Base-by-base conservation (phyloP, 768 basidiomycete genomes). In the Clathrus columnatus region DNA sequence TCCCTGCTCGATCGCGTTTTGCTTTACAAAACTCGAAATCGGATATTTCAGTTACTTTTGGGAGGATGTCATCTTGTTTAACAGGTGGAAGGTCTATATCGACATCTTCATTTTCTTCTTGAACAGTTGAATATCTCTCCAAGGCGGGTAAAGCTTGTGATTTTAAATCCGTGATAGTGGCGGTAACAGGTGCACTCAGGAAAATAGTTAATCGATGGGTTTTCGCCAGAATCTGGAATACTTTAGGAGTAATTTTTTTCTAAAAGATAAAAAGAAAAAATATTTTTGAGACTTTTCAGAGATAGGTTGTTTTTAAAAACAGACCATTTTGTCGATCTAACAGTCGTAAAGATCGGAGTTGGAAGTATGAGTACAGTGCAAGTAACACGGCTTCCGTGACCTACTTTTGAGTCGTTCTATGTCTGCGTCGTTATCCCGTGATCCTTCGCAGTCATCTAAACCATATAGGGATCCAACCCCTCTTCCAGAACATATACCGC, bases 191-290 rank as follows among this genome's bases (percentile, higher is more conserved):
- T 8, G 76, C 73, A 6, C 81, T 79, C 59, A 84, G 69, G 61
- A 84, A 75, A 60, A 87, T 70, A 5, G 83, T 83, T 50, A 85
- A 69, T 60, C 80, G 85, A 71, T 88, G 85, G 0, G 85, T 84
- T 63, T 85, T 87, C 60, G 88, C 67, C n/a, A 81, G 73, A 17
- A 89, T 63, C 52, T 85, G 81, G 68, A 83, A 82, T 48, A 79
- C 72, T 69, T 82, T 86, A 7, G 83, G 81, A 41, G 75, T 75
- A 14, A 72, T 60, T 63, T 78, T 75, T 11, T 72, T 75, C 56
- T 50, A 23, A n/a, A 29, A 20, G 36, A 29, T 24, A 20, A 24
- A 20, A 32, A 10, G 1, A 26, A 30, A 16, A 24, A 27, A 8
- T 41, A 6, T n/a, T 24, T 16, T 16, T 16, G 21, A 49, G 54